Evolutionary conservation across 495 filamentous ascomycete genomes (phyloP).

Genomic region (Recurvomyces mirabilis): DNA sequence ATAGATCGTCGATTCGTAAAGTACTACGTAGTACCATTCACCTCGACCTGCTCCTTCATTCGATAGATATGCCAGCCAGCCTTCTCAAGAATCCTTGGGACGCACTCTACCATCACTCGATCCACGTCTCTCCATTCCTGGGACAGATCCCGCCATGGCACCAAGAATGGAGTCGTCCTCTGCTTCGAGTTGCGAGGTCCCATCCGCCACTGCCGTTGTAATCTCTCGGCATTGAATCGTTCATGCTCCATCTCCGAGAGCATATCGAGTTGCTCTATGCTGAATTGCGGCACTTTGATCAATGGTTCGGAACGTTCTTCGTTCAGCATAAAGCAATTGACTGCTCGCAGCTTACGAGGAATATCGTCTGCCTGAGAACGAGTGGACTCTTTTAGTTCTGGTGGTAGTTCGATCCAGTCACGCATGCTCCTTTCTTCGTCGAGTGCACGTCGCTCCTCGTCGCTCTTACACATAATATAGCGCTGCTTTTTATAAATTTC

Average conservation of each 20-base stretch:
- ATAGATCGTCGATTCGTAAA: too few relatives aligned
- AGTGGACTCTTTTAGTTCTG: constrained; percentile 21
- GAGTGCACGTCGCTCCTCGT: constrained; percentile 10
- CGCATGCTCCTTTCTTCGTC: constrained; percentile 13
- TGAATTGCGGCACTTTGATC: constrained; percentile 16
- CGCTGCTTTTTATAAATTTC: constrained; percentile 18
- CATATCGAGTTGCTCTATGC: constrained; percentile 14
- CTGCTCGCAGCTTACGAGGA: constrained; percentile 22
- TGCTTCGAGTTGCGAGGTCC: constrained; percentile 17
- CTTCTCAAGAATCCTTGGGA: constrained; percentile 16
- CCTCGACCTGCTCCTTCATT: constrained; percentile 13
- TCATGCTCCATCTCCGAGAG: constrained; percentile 23
- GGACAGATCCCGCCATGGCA: constrained; percentile 21
- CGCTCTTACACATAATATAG: constrained; percentile 10
- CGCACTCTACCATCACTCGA: constrained; percentile 23
- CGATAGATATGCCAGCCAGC: constrained; percentile 18
- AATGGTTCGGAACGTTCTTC: constrained; percentile 15
- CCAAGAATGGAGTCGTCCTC: constrained; percentile 19
- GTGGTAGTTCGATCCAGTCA: constrained; percentile 22
- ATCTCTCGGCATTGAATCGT: constrained; percentile 21
- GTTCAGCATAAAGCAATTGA: constrained; percentile 20
- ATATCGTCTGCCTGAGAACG: constrained; percentile 24
- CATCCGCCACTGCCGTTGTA: constrained; percentile 22
- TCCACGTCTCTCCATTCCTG: constrained; percentile 24
- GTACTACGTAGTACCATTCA: not conserved